Percentiles rank a stretch among this genome's conserved stretches.
phyloP scores from a whole-genome alignment of 305 asterid species.

The Rubia tinctorum region DNA sequence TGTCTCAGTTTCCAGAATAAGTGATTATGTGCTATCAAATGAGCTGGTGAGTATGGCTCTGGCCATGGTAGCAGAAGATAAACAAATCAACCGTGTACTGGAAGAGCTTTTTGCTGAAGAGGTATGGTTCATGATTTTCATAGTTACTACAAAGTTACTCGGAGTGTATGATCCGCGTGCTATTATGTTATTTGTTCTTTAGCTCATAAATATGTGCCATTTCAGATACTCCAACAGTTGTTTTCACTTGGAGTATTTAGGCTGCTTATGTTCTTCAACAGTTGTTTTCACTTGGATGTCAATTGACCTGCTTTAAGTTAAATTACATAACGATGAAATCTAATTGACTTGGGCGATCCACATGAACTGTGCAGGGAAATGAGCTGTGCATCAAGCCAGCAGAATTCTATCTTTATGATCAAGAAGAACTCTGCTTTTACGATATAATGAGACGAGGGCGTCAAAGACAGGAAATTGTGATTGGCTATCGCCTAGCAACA shows the following conservation, averaged over 20 bases:
- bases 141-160: not conserved
- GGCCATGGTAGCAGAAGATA: conserved; percentile 99
- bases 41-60: conserved; percentile 99
- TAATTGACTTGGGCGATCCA: not conserved
- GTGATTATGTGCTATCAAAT: conserved; percentile 91
- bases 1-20: conserved; percentile 88
- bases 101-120: conserved; percentile 97
- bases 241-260: not conserved
- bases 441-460: conserved; percentile 91
- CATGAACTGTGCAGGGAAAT: conserved; percentile 59
- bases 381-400: conserved; percentile 97
- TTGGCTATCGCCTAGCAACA: conserved; percentile 77
- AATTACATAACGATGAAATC: not conserved
- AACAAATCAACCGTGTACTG: conserved; percentile 92
- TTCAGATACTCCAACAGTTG: not conserved
- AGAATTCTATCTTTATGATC: conserved; percentile 89
- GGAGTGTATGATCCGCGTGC: not conserved
- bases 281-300: not conserved
- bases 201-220: not conserved
- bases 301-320: not conserved
- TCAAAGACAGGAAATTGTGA: conserved; percentile 71
- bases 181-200: not conserved
- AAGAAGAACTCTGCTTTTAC: conserved; percentile 82
- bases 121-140: conserved; percentile 34
- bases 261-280: not conserved